Conservation (phyloP, 352 stramenopile genomes). For the Pythium monospermum region DNA sequence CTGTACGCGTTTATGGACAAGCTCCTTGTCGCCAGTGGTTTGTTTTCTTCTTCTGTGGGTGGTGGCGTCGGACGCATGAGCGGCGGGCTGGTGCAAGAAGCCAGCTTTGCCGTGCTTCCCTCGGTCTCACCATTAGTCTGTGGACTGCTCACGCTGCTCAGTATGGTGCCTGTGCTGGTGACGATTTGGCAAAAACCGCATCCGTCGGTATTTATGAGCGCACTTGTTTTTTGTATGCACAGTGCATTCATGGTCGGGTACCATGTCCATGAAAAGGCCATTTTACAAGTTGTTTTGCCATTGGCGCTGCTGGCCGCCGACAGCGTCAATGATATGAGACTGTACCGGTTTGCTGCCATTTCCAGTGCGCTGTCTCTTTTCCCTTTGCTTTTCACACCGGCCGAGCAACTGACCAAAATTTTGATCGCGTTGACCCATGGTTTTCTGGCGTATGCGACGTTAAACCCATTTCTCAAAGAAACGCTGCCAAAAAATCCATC, state of each 20-base stretch:
- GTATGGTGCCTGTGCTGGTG: conserved; percentile 69
- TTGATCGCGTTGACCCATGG: conserved; percentile 58
- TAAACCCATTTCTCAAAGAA: conserved; percentile 64
- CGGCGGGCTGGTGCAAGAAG: conserved; percentile 76
- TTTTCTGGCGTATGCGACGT: conserved; percentile 51
- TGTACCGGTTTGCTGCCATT: conserved; percentile 72
- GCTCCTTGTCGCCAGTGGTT: conserved; percentile 47
- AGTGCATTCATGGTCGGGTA: conserved; percentile 96
- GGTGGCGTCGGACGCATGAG: conserved; percentile 68
- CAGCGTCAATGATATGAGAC: conserved; percentile 74
- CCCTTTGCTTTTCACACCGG: conserved; percentile 77
- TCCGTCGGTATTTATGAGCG: conserved; percentile 73
- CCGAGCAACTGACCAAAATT: conserved; percentile 72
- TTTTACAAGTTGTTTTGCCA: conserved; percentile 86
- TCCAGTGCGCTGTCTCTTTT: conserved; percentile 78
- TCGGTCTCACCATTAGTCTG: conserved; percentile 62
- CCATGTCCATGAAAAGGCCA: conserved; percentile 99
- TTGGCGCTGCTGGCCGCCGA: conserved; percentile 66
- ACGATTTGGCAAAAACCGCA: conserved; percentile 76
- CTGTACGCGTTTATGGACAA: conserved; percentile 93
- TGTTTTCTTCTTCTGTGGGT: conserved; percentile 15
- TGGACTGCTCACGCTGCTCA: conserved; percentile 70
- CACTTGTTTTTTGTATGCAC: conserved; percentile 88
- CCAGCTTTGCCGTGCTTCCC: conserved; percentile 73
- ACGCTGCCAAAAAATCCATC: conserved; percentile 70